phyloP scores from a whole-genome alignment of 2,329 filamentous ascomycete genomes.

The Cytospora leucostoma region DNA sequence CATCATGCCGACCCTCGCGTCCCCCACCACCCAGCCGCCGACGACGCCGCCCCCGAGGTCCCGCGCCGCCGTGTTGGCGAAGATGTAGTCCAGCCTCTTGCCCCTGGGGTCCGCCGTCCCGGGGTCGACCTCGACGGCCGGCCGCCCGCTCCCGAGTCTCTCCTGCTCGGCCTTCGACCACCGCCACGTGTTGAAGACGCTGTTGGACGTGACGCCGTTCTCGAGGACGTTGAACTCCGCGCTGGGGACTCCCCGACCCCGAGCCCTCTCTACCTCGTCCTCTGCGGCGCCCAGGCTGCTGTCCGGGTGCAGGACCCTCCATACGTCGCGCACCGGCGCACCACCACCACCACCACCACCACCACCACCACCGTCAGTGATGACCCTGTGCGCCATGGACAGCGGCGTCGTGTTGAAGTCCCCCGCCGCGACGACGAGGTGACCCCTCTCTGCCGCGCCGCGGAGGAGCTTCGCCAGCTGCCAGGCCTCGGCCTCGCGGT shows the following conservation, averaged over 20 bases:
- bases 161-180: conserved; percentile 76
- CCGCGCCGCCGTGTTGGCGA: conserved; percentile 60
- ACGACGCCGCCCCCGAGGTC: conserved; percentile 32
- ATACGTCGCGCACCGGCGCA: conserved; percentile 77
- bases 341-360: too few species aligned
- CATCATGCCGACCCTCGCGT: conserved; percentile 75
- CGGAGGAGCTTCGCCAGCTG: conserved; percentile 88
- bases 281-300: conserved; percentile 76
- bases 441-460: conserved; percentile 75
- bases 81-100: conserved; percentile 95
- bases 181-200: conserved; percentile 87
- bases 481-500: conserved; percentile 92
- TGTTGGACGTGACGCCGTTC: conserved; percentile 88
- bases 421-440: conserved; percentile 81
- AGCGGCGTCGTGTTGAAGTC: conserved; percentile 97
- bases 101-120: conserved; percentile 69
- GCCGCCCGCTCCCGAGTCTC: conserved; percentile 63
- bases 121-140: conserved; percentile 62
- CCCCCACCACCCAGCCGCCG: conserved; percentile 67
- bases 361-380: conserved; percentile 70
- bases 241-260: conserved; percentile 68
- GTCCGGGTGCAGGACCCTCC: conserved; percentile 81
- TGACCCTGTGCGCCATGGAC: conserved; percentile 79
- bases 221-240: conserved; percentile 75
- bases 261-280: conserved; percentile 65